These are phyloP conservation scores for Dioszegia aurantiaca DNA, from an alignment of 768 basidiomycete species.

Conservation along the genomic window DNA sequence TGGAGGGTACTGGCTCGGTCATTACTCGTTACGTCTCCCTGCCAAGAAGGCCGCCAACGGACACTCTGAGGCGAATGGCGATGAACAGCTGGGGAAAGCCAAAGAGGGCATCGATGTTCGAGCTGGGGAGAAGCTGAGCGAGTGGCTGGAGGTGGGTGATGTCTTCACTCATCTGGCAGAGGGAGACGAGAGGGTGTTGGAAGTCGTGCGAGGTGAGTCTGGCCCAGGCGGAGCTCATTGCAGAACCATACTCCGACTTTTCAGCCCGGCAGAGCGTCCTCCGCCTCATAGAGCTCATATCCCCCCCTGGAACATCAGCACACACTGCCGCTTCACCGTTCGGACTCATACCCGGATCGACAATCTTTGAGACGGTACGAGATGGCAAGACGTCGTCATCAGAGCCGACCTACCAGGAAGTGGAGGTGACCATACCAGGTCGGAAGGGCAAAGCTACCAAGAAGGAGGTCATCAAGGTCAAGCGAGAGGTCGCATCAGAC, in stretches of 20 bases:
- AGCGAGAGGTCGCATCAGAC: constrained; percentile 25
- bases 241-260: constrained; percentile 54
- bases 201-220: constrained; percentile 53
- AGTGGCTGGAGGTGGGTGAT: constrained; percentile 54
- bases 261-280: constrained; percentile 53
- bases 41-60: constrained; percentile 29
- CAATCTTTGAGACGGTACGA: constrained; percentile 51
- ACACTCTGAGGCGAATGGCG: background rate
- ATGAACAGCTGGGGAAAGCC: constrained; percentile 26
- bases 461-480: constrained; percentile 42
- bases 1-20: constrained; percentile 56
- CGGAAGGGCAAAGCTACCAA: constrained; percentile 48
- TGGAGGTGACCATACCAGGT: constrained; percentile 34
- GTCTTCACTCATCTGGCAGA: constrained; percentile 51
- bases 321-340: constrained; percentile 35
- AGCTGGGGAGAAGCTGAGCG: constrained; percentile 52
- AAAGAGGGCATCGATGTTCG: constrained; percentile 42
- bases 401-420: constrained; percentile 32
- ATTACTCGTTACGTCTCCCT: constrained; percentile 52
- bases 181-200: constrained; percentile 50
- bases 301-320: constrained; percentile 40
- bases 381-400: constrained; percentile 41
- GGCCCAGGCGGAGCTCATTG: background rate
- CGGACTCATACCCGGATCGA: constrained; percentile 45
- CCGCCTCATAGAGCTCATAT: constrained; percentile 50